Base-by-base conservation (phyloP, 495 filamentous ascomycete genomes). In the Daldinia vernicosa region DNA sequence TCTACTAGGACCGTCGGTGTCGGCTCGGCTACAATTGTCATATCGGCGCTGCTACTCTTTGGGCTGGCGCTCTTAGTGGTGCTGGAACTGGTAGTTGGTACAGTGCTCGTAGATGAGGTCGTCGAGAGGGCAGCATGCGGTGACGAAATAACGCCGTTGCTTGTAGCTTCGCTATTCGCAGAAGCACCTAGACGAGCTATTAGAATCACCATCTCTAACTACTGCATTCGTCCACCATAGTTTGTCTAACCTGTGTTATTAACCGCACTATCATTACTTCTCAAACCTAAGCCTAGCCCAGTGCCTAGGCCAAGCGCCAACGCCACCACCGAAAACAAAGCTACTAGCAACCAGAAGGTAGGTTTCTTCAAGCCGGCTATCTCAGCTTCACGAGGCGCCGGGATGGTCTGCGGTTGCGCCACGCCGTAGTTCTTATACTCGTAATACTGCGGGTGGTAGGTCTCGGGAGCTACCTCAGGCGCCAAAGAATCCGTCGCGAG, bases 311-410 rank as follows among this genome's bases (percentile, higher is more conserved):
- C 67, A 17, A 65, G 40, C 7, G 67, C 52, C 28, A 69, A 27
- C 32, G 60, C 33, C 9, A 69, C 28, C 24, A 65, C 67, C 28
- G 56, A 26, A 19, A 24, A 47, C 17, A 65, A 27, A 50, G 35
- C 26, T 1, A 70, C 37, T 3, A 70, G 9, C 37, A 70, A 60
- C 67, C 67, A 70, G 37, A 64, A 70, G 32, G 61, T 65, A 0
- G 37, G 28, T 35, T 30, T 64, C 26, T 30, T 64, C 7, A 70
- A 19, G 7, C 55, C 45, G 22, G 60, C 45, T 47, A 70, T 60
- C 26, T 40, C 50, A 6, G 12, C n/a, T 28, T 56, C 17, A 19
- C 19, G 17, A 8, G 43, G 9, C 9, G 19, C 2, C 43, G 8
- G 43, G 3, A 9, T 47, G 11, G 11, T 12, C 17, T 47, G 43